These are phyloP conservation scores for Marchantia polymorpha DNA, from an alignment of 225 moss, liverwort and hornwort species.

Conservation along the genomic window DNA sequence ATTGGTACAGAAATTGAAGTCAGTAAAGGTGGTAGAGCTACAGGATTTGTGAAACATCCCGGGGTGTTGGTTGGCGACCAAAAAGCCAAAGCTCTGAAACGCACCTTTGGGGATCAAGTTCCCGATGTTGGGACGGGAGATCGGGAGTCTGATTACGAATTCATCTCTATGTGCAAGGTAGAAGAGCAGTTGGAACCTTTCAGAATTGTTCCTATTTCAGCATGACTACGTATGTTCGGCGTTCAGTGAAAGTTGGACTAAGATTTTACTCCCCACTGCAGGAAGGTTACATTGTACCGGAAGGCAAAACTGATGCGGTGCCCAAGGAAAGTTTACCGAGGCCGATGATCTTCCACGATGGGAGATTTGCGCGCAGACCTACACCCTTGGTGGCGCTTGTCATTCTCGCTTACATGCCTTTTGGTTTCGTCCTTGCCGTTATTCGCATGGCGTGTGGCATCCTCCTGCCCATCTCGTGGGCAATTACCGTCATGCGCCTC, in stretches of 20 bases:
- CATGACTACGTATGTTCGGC: no score
- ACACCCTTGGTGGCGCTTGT: constrained; percentile 36
- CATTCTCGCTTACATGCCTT: constrained; percentile 35
- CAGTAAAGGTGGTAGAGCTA: constrained; percentile 39
- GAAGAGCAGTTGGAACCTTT: neutral
- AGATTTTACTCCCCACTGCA: neutral
- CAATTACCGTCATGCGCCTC: constrained; percentile 33
- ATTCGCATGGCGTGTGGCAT: constrained; percentile 39
- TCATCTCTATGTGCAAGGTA: constrained; percentile 50
- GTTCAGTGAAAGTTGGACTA: neutral
- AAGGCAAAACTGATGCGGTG: constrained; percentile 23
- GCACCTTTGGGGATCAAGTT: constrained; percentile 30
- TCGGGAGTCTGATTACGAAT: constrained; percentile 33
- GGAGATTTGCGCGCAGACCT: constrained; percentile 43
- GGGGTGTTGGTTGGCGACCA: constrained; percentile 39
- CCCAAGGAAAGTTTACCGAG: constrained; percentile 28
- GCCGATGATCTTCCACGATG: constrained; percentile 45
- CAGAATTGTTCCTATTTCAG: no score
- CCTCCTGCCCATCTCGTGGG: constrained; percentile 34
- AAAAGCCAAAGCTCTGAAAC: constrained; percentile 31
- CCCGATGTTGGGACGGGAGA: constrained; percentile 46
- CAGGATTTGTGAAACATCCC: constrained; percentile 39
- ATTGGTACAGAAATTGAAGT: constrained; percentile 46
- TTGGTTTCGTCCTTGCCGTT: constrained; percentile 40
- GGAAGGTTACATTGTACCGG: constrained; percentile 47